These are phyloP conservation scores for Plasmopara halstedii DNA, from an alignment of 352 stramenopile species.

Conservation along the genomic window DNA sequence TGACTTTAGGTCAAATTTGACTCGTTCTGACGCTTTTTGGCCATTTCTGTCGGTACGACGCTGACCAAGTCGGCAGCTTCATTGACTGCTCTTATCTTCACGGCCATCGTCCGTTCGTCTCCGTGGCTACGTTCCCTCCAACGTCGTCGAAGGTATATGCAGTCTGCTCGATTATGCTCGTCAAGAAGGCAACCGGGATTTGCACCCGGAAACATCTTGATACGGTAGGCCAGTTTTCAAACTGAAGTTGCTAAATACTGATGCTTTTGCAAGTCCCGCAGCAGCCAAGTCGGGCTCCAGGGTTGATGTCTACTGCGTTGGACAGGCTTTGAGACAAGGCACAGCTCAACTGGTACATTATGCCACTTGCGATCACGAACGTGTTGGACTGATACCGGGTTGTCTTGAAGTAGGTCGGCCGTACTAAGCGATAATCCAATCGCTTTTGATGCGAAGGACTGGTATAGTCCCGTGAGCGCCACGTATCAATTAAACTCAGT, in stretches of 20 bases:
- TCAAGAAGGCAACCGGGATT: conserved; percentile 9
- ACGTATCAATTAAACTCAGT: too few species aligned
- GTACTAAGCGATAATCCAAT: too few species aligned
- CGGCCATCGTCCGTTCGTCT: neutral
- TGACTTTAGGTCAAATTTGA: neutral
- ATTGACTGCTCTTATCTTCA: conserved; percentile 1
- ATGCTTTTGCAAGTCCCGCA: neutral
- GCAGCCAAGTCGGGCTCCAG: conserved; percentile 4
- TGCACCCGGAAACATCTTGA: conserved; percentile 2
- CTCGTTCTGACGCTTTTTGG: neutral
- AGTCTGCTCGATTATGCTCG: conserved; percentile 6
- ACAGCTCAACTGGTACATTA: too few species aligned
- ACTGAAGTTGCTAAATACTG: neutral
- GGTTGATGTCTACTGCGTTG: too few species aligned
- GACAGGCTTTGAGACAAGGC: too few species aligned
- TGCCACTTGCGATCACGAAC: conserved; percentile 5
- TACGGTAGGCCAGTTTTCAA: neutral
- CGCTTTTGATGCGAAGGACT: too few species aligned
- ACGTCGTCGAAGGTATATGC: conserved; percentile 3
- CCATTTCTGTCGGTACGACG: neutral
- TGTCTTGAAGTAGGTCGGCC: too few species aligned
- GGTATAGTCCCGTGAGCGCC: too few species aligned
- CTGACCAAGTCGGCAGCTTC: neutral
- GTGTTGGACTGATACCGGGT: conserved; percentile 1
- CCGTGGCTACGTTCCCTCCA: conserved; percentile 1